These are phyloP conservation scores for Saussurea involucrata DNA, from an alignment of 129 eudicot species.

Conservation along the genomic window DNA sequence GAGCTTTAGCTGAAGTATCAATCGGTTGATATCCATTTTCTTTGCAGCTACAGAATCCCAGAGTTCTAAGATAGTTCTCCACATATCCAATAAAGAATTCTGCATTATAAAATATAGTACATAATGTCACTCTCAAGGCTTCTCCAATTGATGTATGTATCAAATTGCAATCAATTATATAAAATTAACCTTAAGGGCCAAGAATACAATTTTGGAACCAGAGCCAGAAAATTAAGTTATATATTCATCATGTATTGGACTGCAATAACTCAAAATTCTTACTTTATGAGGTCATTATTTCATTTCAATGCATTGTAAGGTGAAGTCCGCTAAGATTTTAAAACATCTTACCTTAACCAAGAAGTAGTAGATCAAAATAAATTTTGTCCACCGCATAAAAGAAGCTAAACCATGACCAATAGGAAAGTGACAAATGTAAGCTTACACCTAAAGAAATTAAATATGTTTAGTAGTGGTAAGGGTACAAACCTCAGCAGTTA, in stretches of 20 bases:
- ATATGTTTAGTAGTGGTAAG: not conserved
- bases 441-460: not conserved
- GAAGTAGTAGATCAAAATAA: not conserved
- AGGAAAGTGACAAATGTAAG: not conserved
- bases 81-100: conserved; percentile 52
- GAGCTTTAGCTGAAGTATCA: conserved; percentile 63
- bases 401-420: not conserved
- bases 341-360: not conserved
- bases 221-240: not conserved
- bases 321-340: not conserved
- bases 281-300: not conserved
- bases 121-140: not conserved
- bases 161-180: not conserved
- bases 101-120: conserved; percentile 32
- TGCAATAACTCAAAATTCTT: not conserved
- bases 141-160: not conserved
- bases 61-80: conserved; percentile 53
- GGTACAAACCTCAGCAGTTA: conserved; percentile 62
- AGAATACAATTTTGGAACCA: not conserved
- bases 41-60: conserved; percentile 45
- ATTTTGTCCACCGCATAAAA: not conserved
- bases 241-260: conserved; percentile 1
- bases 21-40: conserved; percentile 43
- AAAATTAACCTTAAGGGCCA: not conserved
- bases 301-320: not conserved